Evolutionary conservation across 495 filamentous ascomycete species (phyloP).

Genomic region (Aspergillus hancockii): DNA sequence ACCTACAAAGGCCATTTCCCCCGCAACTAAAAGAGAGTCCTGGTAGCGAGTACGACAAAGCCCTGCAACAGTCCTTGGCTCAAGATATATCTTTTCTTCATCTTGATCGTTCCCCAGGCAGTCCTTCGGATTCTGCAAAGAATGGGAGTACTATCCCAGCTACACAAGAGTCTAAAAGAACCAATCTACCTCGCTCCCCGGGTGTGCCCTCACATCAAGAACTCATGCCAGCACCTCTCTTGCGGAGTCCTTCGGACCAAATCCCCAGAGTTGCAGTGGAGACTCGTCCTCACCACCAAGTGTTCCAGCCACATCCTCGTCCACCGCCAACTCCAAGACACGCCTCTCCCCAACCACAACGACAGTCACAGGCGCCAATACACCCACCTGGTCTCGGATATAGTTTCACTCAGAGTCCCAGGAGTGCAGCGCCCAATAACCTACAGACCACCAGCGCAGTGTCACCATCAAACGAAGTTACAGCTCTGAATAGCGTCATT

Average conservation of each 20-base stretch:
- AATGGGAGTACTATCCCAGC: conserved; percentile 22
- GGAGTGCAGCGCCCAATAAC: conserved; percentile 6
- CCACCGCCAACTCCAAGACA: conserved; percentile 31
- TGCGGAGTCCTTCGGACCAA: conserved; percentile 36
- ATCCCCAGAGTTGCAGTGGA: conserved; percentile 7
- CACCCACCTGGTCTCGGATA: conserved; percentile 7
- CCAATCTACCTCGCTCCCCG: conserved; percentile 29
- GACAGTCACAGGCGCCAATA: conserved; percentile 8
- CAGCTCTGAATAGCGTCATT: conserved; percentile 78
- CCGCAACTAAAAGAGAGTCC: conserved; percentile 33
- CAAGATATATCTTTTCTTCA: conserved; percentile 57
- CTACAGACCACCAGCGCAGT: conserved; percentile 19
- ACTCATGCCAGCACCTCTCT: conserved; percentile 28
- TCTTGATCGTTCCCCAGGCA: conserved; percentile 24
- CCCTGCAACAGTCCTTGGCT: conserved; percentile 59
- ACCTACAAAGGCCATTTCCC: conserved; percentile 34
- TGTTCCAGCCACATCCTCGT: conserved; percentile 30
- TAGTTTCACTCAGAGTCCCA: conserved; percentile 5
- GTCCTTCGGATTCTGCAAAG: conserved; percentile 17
- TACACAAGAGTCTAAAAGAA: conserved; percentile 31
- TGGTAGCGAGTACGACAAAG: conserved; percentile 58
- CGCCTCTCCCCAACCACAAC: conserved; percentile 17
- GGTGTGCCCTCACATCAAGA: conserved; percentile 57
- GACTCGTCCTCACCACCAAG: conserved; percentile 29
- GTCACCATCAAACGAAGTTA: conserved; percentile 36